phyloP scores from a whole-genome alignment of 495 filamentous ascomycete genomes.

The Hypoxylon cercidicola region DNA sequence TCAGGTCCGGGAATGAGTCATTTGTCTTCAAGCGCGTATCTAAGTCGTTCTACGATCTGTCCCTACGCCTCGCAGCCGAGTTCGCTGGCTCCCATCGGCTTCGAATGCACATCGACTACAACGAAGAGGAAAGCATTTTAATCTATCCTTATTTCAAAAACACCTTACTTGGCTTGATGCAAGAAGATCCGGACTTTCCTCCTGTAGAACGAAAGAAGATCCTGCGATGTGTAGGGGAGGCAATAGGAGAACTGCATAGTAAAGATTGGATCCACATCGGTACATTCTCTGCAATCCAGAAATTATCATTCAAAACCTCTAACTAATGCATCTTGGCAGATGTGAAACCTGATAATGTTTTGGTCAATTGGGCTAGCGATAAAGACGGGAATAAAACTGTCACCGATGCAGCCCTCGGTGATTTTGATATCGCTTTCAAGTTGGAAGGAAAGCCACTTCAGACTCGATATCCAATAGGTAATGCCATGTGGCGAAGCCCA shows the following conservation, averaged over 20 bases:
- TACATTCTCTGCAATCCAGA: constrained; percentile 32
- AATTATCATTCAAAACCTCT: constrained; percentile 29
- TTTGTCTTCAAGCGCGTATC: constrained; percentile 47
- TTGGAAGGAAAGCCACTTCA: constrained; percentile 40
- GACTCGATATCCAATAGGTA: constrained; percentile 46
- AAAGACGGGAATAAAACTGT: constrained; percentile 43
- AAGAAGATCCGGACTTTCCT: constrained; percentile 41
- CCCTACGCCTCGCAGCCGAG: constrained; percentile 41
- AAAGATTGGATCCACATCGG: constrained; percentile 46
- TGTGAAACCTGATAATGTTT: constrained; percentile 51
- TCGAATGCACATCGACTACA: constrained; percentile 46
- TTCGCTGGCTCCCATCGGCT: constrained; percentile 44
- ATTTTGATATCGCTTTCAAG: constrained; percentile 50
- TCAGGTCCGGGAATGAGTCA: constrained; percentile 43
- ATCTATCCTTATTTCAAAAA: constrained; percentile 45
- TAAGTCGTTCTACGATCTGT: constrained; percentile 42
- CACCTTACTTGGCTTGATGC: constrained; percentile 43
- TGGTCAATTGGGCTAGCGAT: constrained; percentile 48
- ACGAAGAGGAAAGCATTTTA: constrained; percentile 42
- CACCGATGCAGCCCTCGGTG: constrained; percentile 45
- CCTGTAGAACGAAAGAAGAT: constrained; percentile 39
- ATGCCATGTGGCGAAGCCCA: constrained; percentile 49
- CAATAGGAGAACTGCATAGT: constrained; percentile 47
- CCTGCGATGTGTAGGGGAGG: constrained; percentile 42
- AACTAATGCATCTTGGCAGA: constrained; percentile 44